Percentiles rank a stretch among this genome's conserved stretches.
phyloP scores from a whole-genome alignment of 2,329 filamentous ascomycete genomes.

The Alternaria brassicicola region DNA sequence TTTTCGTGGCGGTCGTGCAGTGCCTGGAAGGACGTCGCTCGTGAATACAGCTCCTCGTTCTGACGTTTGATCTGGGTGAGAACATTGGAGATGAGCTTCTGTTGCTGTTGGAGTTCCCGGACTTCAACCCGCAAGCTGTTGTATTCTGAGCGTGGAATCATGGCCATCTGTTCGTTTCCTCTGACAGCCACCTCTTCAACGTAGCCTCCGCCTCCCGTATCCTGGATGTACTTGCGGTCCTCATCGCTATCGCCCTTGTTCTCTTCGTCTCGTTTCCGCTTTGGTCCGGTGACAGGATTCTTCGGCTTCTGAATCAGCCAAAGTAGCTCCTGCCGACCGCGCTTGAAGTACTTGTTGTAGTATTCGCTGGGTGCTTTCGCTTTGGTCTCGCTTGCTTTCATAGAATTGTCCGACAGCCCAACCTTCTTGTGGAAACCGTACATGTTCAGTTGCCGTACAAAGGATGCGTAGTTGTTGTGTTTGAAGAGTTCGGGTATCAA shows the following conservation, averaged over 20 bases:
- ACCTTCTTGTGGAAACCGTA: constrained; percentile 63
- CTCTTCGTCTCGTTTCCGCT: constrained; percentile 61
- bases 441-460: constrained; percentile 71
- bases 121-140: constrained; percentile 79
- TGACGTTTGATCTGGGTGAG: constrained; percentile 82
- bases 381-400: constrained; percentile 95
- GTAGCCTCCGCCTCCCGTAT: constrained; percentile 50
- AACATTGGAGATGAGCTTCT: constrained; percentile 81
- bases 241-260: constrained; percentile 76
- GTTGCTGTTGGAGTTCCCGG: constrained; percentile 80
- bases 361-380: constrained; percentile 99
- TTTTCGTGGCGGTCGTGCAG: constrained; percentile 97
- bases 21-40: constrained; percentile 86
- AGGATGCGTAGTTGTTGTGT: constrained; percentile 80
- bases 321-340: constrained; percentile 86
- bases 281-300: constrained; percentile 62
- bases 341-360: constrained; percentile 93
- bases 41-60: constrained; percentile 85
- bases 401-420: constrained; percentile 91
- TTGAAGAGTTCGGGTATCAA: constrained; percentile 78
- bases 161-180: constrained; percentile 53
- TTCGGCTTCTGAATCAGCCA: constrained; percentile 98
- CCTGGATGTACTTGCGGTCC: constrained; percentile 55
- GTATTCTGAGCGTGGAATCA: constrained; percentile 74
- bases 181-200: constrained; percentile 50